Base-by-base conservation (phyloP, 225 moss, liverwort and hornwort species). In the Sphagnum tenellum region DNA sequence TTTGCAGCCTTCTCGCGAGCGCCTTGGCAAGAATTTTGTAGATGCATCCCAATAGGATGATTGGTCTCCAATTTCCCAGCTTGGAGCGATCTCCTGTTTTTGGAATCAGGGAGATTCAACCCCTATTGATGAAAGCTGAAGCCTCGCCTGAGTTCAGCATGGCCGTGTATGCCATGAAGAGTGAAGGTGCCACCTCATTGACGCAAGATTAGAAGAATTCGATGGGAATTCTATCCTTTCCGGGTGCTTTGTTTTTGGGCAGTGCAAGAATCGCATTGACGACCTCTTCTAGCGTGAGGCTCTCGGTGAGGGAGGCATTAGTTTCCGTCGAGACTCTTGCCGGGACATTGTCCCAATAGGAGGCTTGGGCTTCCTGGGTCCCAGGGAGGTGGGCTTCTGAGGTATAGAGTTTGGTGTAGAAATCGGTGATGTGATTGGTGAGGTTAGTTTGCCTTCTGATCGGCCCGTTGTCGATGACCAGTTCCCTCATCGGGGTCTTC, bases 161-260 rank as follows among this genome's bases (percentile, higher is more conserved):
- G 2, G 46, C 44, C 11, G 3, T 54, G 45, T 2, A 4, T 48
- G 2, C 8, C 49, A 8, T 61, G 12, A 7, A 29, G 0, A 29
- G 1, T 29, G 29, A 29, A 29, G 29, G 29, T 29, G 29, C 29
- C 29, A 29, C 29, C 55, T 12, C 8, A 45, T 12, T 63, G 62
- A 70, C 3, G 29, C 14, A 4, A 7, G 3, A 50, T 12, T 62
- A 3, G 4, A 62, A 63, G 50, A 70, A 70, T 44, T 70, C 70
- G 3, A 13, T 14, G 2, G 70, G 52, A 12, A 70, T 50, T 5
- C 46, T 11, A 45, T 70, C 70, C 7, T 9, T 5, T 2, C 70
- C 70, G 1, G 70, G 63, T 10, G 48, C 50, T 47, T 70, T 70
- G 3, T 53, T 63, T 6, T 50, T 8, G 14, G 60, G 61, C 45